Base-by-base conservation (phyloP, 176 grass and related monocot genomes). In the Rhynchospora pubera region DNA sequence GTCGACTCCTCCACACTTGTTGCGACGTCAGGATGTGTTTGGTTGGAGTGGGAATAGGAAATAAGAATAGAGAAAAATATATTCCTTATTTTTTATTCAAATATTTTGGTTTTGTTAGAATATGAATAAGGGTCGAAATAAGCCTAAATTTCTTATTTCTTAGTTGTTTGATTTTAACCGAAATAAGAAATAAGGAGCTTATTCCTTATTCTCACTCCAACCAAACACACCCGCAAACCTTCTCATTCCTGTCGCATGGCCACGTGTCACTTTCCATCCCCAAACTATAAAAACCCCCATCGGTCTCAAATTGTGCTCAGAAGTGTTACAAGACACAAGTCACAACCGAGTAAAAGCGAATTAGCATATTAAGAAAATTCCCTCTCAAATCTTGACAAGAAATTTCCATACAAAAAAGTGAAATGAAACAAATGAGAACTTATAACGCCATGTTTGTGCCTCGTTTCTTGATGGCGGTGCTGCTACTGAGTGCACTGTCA, bases 211-310 rank as follows among this genome's bases (percentile, higher is more conserved):
- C n/a, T n/a, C n/a, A n/a, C n/a, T n/a, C n/a, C n/a, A n/a, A n/a
- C n/a, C 56, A 23, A 22, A 19, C n/a, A 50, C 3, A 59, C 50
- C 16, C 83, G 45, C 32, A 69, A 84, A 84, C 55, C 83, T 84
- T 84, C 83, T 84, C 39, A 69, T 64, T 34, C 19, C 6, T 50
- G 68, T 60, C 32, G 0, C 2, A 77, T 74, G 42, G 57, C 69
- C 83, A 77, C 83, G 70, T 84, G 57, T 77, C 70, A 10, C 2
- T 10, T 9, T 18, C n/a, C 3, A 12, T 7, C 18, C 22, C 15
- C 18, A 3, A 19, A 3, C 68, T 77, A 77, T 84, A 84, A 84
- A 64, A 18, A 0, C 26, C n/a, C 6, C 2, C 19, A 32, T 70
- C 44, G 2, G 48, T 42, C 61, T 45, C 50, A 43, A 21, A 5